Percentiles rank a stretch among this genome's conserved stretches.
Evolutionary conservation across 1,284 basidiomycete genomes (phyloP).

Genomic region (Rhodofomes roseus): DNA sequence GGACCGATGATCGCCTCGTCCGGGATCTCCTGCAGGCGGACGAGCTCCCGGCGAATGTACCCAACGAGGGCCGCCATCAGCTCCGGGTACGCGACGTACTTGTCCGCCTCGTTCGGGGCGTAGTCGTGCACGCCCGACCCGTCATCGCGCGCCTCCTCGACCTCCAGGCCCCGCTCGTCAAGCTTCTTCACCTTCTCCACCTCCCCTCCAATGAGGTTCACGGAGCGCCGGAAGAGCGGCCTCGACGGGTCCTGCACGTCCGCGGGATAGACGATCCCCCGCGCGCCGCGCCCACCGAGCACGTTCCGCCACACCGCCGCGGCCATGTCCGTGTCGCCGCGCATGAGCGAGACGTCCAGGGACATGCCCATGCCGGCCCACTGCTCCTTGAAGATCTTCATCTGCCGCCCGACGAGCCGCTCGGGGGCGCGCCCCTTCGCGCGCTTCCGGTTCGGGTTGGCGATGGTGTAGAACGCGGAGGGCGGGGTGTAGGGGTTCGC

Average conservation of each 20-base stretch:
- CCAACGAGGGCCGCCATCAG: slow-evolving; percentile 74
- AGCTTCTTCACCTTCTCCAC: slow-evolving; percentile 55
- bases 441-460: slow-evolving; percentile 34
- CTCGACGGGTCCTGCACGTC: slow-evolving; percentile 8
- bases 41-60: slow-evolving; percentile 78
- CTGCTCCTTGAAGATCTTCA: slow-evolving; percentile 91
- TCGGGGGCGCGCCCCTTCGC: slow-evolving; percentile 60
- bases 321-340: slow-evolving; percentile 79
- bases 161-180: slow-evolving; percentile 41
- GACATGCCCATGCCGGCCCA: slow-evolving; percentile 84
- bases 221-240: slow-evolving; percentile 48
- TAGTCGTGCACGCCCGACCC: slow-evolving; percentile 73
- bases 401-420: slow-evolving; percentile 81
- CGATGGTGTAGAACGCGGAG: slow-evolving; percentile 49
- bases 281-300: slow-evolving; percentile 74
- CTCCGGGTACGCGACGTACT: slow-evolving; percentile 74
- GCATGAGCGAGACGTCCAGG: slow-evolving; percentile 78
- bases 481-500: slow-evolving; percentile 33
- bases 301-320: slow-evolving; percentile 91
- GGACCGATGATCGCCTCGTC: slow-evolving; percentile 63
- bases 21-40: slow-evolving; percentile 65
- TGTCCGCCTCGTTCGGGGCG: slow-evolving; percentile 50
- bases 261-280: slow-evolving; percentile 51
- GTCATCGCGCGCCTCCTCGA: slow-evolving; percentile 60
- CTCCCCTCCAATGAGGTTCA: slow-evolving; percentile 64